A percentile compares a stretch with the other conserved stretches of the same genome.
phyloP scores from a whole-genome alignment of 2,329 filamentous ascomycete genomes.

The Conoideocrella luteorostrata region DNA sequence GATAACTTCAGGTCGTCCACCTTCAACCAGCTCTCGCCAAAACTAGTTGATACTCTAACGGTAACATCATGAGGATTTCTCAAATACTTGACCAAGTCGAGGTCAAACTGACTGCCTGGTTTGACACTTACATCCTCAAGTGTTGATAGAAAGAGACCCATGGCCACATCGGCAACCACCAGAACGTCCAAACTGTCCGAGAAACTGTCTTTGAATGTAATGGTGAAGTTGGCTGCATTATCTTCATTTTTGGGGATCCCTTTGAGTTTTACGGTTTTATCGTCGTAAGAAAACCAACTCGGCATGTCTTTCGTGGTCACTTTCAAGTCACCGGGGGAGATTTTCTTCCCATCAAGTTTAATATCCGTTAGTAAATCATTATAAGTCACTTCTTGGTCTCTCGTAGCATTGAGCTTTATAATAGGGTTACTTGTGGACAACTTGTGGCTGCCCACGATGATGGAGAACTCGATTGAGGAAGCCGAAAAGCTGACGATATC shows the following conservation, averaged over 20 bases:
- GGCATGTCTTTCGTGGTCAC: conserved; percentile 50
- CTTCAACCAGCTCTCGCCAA: conserved; percentile 36
- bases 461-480: conserved; percentile 57
- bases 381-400: conserved; percentile 46
- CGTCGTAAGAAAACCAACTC: conserved; percentile 63
- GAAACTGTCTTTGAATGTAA: conserved; percentile 53
- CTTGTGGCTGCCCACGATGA: conserved; percentile 65
- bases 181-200: conserved; percentile 53
- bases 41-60: conserved; percentile 29
- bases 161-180: conserved; percentile 33
- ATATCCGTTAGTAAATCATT: conserved; percentile 44
- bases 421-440: conserved; percentile 55
- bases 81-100: conserved; percentile 39
- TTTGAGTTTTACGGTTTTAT: conserved; percentile 51
- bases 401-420: conserved; percentile 51
- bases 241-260: conserved; percentile 59
- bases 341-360: conserved; percentile 49
- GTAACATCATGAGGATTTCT: conserved; percentile 31
- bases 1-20: conserved; percentile 32
- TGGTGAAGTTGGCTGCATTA: conserved; percentile 54
- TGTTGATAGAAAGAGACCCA: conserved; percentile 33
- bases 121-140: conserved; percentile 34
- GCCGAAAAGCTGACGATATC: conserved; percentile 74
- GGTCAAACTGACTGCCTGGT: conserved; percentile 34
- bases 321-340: conserved; percentile 44